Percentiles rank a stretch among this genome's conserved stretches.
phyloP scores from a whole-genome alignment of 164 flowering plant species.

The Vitis vinifera region DNA sequence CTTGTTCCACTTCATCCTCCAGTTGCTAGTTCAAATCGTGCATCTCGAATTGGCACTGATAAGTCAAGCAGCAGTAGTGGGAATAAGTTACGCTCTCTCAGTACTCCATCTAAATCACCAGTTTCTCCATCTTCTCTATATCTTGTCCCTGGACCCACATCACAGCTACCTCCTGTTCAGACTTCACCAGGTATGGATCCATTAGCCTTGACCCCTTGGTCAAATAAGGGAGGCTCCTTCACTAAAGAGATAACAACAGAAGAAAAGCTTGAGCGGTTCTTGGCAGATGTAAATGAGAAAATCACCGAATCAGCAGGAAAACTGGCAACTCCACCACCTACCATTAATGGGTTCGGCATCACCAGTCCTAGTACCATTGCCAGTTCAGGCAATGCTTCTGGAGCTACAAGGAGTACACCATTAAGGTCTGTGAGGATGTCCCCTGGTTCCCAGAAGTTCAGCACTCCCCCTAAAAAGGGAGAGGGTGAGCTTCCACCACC shows the following conservation, averaged over 20 bases:
- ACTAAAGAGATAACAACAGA: constrained; percentile 60
- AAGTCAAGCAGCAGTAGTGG: constrained; percentile 46
- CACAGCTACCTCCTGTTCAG: constrained; percentile 46
- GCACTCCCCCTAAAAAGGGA: constrained; percentile 89
- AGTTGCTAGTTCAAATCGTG: constrained; percentile 35
- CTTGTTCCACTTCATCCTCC: constrained; percentile 84
- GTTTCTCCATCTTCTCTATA: constrained; percentile 58
- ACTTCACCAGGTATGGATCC: constrained; percentile 54
- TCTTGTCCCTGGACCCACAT: constrained; percentile 47
- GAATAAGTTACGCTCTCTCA: constrained; percentile 31
- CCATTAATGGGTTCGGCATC: constrained; percentile 57
- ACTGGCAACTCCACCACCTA: constrained; percentile 72
- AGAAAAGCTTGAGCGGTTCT: constrained; percentile 70
- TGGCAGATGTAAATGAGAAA: constrained; percentile 81
- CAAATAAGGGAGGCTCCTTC: constrained; percentile 48
- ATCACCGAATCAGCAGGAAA: constrained; percentile 69
- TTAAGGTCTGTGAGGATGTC: constrained; percentile 94
- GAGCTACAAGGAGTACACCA: constrained; percentile 83
- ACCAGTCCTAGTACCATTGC: constrained; percentile 57
- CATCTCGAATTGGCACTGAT: constrained; percentile 40
- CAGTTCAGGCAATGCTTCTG: constrained; percentile 69
- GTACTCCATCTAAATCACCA: constrained; percentile 56
- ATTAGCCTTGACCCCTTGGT: constrained; percentile 67
- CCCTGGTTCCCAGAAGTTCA: constrained; percentile 87
- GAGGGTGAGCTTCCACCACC: constrained; percentile 87